Percentiles rank a stretch among this genome's conserved stretches.
phyloP scores from a whole-genome alignment of 208 protist genomes.

The Leishmania major region DNA sequence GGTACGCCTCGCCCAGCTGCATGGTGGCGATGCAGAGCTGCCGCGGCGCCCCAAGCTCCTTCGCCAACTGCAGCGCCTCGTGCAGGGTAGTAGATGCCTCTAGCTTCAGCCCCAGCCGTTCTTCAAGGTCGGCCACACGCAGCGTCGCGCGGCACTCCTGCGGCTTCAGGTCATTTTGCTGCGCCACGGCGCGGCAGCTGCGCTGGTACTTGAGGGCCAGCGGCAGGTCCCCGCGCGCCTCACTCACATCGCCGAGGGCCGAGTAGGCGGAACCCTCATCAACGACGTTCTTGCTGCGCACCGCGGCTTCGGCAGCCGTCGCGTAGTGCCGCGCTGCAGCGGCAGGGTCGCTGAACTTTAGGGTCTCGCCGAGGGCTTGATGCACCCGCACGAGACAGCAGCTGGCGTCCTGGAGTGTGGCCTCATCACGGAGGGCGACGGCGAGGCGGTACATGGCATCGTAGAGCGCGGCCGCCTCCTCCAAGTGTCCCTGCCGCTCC shows the following conservation, averaged over 20 bases:
- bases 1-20: constrained; percentile 82
- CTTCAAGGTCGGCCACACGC: constrained; percentile 76
- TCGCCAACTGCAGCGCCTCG: constrained; percentile 68
- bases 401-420: constrained; percentile 44
- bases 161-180: constrained; percentile 36
- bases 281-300: constrained; percentile 33
- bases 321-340: constrained; percentile 56
- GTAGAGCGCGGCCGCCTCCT: constrained; percentile 63
- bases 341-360: constrained; percentile 22
- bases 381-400: constrained; percentile 74
- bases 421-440: constrained; percentile 52
- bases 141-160: constrained; percentile 71
- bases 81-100: constrained; percentile 74
- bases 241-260: constrained; percentile 72
- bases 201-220: constrained; percentile 78
- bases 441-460: constrained; percentile 71
- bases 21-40: constrained; percentile 78
- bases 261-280: constrained; percentile 69
- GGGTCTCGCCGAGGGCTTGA: constrained; percentile 54
- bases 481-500: constrained; percentile 61
- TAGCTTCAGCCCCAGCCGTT: constrained; percentile 63
- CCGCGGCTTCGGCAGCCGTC: constrained; percentile 50
- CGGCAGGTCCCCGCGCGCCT: constrained; percentile 65
- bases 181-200: constrained; percentile 56
- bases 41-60: constrained; percentile 58